phyloP scores from a whole-genome alignment of 2,329 filamentous ascomycete genomes.

The Beauveria sp. region DNA sequence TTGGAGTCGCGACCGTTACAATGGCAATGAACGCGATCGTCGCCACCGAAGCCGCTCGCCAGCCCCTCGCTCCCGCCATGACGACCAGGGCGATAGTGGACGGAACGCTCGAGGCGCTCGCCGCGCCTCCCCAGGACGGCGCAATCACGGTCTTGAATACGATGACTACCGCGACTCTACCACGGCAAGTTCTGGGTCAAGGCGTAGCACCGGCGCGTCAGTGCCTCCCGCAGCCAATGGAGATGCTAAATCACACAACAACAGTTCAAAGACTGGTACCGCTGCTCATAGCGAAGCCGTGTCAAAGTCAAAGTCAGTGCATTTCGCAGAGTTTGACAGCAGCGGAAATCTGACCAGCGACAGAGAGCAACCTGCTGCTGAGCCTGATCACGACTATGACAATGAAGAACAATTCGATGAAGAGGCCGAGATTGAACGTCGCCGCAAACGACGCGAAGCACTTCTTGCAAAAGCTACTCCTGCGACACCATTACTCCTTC shows the following conservation, averaged over 20 bases:
- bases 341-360: neutral
- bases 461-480: conserved; percentile 77
- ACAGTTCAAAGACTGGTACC: conserved; percentile 23
- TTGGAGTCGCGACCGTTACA: conserved; percentile 23
- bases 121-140: neutral
- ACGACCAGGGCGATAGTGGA: conserved; percentile 20
- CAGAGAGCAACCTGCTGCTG: conserved; percentile 17
- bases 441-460: conserved; percentile 75
- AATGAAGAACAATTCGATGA: conserved; percentile 64
- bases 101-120: neutral
- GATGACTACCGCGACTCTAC: conserved; percentile 33
- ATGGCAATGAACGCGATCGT: conserved; percentile 33
- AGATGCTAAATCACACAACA: conserved; percentile 62
- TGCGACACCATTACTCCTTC: conserved; percentile 65
- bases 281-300: neutral
- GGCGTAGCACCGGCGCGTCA: conserved; percentile 53
- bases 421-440: conserved; percentile 75
- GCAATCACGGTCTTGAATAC: conserved; percentile 27
- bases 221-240: conserved; percentile 50
- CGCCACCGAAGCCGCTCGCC: conserved; percentile 50
- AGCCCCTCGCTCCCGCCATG: conserved; percentile 28
- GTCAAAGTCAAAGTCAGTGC: conserved; percentile 5
- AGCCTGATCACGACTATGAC: conserved; percentile 37
- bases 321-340: conserved; percentile 8
- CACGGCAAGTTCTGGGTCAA: conserved; percentile 54